These are phyloP conservation scores for Pseudogymnoascus sp. DNA, from an alignment of 2,329 filamentous ascomycete genomes.

Conservation along the genomic window DNA sequence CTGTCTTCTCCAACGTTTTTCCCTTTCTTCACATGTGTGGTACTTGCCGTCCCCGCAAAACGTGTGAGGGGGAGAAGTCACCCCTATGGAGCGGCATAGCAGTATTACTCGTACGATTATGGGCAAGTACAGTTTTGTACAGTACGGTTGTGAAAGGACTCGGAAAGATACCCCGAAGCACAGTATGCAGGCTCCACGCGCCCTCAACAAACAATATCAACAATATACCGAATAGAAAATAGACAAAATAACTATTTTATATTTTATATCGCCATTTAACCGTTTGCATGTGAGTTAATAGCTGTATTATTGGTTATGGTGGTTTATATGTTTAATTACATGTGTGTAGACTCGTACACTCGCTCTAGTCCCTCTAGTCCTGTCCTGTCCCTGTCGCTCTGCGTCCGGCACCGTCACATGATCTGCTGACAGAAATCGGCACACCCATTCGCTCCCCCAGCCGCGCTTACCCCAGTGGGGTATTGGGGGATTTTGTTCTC, in stretches of 20 bases:
- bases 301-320: background rate
- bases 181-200: background rate
- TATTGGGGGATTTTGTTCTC: background rate
- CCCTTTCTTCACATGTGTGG: background rate
- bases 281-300: slow-evolving; percentile 1
- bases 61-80: background rate
- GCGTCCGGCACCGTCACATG: background rate
- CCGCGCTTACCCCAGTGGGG: background rate
- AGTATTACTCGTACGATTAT: background rate
- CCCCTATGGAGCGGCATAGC: background rate
- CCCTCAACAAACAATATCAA: background rate
- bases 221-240: background rate
- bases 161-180: background rate
- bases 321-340: background rate
- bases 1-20: background rate
- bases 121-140: no score
- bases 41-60: background rate
- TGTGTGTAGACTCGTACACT: no score
- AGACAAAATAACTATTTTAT: background rate
- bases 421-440: slow-evolving; percentile 3
- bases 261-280: background rate
- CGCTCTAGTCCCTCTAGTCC: no score
- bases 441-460: background rate
- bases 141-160: no score
- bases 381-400: background rate